Evolutionary conservation across 495 filamentous ascomycete species (phyloP), one percentile per base, ranked within the genome.

Genomic region (Tricharina praecox): DNA sequence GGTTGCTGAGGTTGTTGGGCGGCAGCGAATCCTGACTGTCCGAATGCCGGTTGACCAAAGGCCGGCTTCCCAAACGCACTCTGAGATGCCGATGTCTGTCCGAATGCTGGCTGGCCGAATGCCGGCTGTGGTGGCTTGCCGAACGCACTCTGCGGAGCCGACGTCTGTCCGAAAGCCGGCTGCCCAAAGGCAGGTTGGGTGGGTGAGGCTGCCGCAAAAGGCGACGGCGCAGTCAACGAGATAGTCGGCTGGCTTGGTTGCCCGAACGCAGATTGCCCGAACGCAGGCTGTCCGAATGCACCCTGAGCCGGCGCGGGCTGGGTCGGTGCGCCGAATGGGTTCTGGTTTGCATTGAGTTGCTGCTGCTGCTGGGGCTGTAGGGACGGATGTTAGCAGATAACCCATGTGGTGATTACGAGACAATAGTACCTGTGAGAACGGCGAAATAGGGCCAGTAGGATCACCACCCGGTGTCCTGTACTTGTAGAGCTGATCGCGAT

Each of bases 51-150:
- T 26, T 60, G 56, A 16, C 57, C 57, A 23, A 60, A 60, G 1
- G 53, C 49, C 3, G 58, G 50, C 34, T 57, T 53, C 2, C 62
- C 60, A 47, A 65, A 63, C 13, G 62, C 52, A 5, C 56, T 54
- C 50, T 68, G 66, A 10, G 55, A 23, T 10, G 28, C 19, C 8
- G 43, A 46, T 19, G 45, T 24, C 20, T 48, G 45, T 13, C 67
- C 62, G 32, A 67, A 58, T 21, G 59, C 55, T 13, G 65, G 47
- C 28, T 63, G 60, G 4, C 67, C 67, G 46, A 69, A 64, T 3
- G 59, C 50, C n/a, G 66, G 60, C 11, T 53, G 53, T 8, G 45
- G 23, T 11, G 26, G 50, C 15, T 16, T 32, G 21, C 40, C 40
- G 39, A 69, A 68, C 5, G 58, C 43, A 4, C 62, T 50, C 30